Base-by-base conservation (phyloP, 495 filamentous ascomycete species). In the Aspergillus ellipticus region DNA sequence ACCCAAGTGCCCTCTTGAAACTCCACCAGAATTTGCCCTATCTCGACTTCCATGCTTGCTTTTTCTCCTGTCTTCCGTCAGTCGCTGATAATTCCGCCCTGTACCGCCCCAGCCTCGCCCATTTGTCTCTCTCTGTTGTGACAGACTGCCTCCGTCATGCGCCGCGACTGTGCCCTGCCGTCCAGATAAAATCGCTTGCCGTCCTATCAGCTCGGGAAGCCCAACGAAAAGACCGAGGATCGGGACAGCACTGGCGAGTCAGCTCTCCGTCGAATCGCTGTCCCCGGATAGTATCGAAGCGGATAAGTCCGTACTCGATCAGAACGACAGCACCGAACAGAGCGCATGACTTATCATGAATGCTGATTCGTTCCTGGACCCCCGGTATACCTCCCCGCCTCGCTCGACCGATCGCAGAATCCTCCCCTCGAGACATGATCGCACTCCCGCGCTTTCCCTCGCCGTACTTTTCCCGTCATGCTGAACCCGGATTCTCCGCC, bases 361-460 rank as follows among this genome's bases (percentile, higher is more conserved):
- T 66, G 66, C 60, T 73, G 66, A 65, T 64, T 49, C 58, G 65
- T 43, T 50, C 50, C 55, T 58, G 50, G 59, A 47, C 61, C 47
- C 57, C 24, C 47, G 49, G 54, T 59, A 45, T 65, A 53, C 33
- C 53, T 49, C 45, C 29, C 51, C 39, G 17, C 51, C 17, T 57
- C 39, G 33, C 51, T 51, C 51, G 48, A 41, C 28, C 56, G 16
- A 20, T 55, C 33, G 16, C 63, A 60, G 53, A 61, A 59, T 52
- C 51, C 59, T 59, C 52, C 57, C 62, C 41, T 49, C 64, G 63
- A 73, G 73, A 72, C 59, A 73, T 76, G 71, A 65, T 71, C 67
- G 66, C 64, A 64, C 56, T 42, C 56, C 54, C 63, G 67, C 59
- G 63, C 55, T 53, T 50, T 61, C 66, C 58, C 46, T 50, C 63